phyloP scores from a whole-genome alignment of 805 yeast species.

The Dipodascopsis tothii region DNA sequence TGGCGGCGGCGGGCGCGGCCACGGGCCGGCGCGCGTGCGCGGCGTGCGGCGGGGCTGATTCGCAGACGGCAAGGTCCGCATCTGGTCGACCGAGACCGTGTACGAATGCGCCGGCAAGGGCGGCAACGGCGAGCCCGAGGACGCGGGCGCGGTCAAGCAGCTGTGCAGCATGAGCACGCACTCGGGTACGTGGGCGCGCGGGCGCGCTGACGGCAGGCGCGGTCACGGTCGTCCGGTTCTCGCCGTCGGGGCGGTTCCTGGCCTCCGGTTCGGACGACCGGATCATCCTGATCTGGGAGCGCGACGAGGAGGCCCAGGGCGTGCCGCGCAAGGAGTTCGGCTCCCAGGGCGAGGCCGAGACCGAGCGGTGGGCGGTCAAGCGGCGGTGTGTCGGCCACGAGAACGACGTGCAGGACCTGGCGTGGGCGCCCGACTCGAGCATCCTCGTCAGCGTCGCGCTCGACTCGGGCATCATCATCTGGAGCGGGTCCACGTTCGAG shows the following conservation, averaged over 20 bases:
- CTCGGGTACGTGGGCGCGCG: slow-evolving; percentile 48
- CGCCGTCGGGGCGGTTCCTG: slow-evolving; percentile 82
- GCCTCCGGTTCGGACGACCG: slow-evolving; percentile 96
- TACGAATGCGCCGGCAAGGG: slow-evolving; percentile 46
- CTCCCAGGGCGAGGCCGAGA: slow-evolving; percentile 50
- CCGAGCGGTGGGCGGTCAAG: slow-evolving; percentile 91
- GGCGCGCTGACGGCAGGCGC: slow-evolving; percentile 36
- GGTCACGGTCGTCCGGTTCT: slow-evolving; percentile 85
- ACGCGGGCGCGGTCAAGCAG: slow-evolving; percentile 36
- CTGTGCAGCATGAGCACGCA: slow-evolving; percentile 89
- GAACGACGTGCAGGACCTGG: slow-evolving; percentile 93
- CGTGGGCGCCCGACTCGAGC: slow-evolving; percentile 95
- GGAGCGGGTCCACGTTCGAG: slow-evolving; percentile 87
- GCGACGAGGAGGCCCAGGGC: slow-evolving; percentile 54
- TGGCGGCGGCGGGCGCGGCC: no score
- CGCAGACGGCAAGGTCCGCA: slow-evolving; percentile 79
- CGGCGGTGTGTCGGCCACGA: slow-evolving; percentile 93
- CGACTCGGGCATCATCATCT: slow-evolving; percentile 83
- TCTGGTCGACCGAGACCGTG: slow-evolving; percentile 85
- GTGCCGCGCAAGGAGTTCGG: slow-evolving; percentile 59
- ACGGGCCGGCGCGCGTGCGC: not conserved
- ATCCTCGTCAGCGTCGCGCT: slow-evolving; percentile 88
- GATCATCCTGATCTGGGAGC: slow-evolving; percentile 85
- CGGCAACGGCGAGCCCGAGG: not conserved
- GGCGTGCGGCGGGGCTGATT: no score